Conservation (phyloP, 345 rosid genomes). For the Bretschneidera sinensis region DNA sequence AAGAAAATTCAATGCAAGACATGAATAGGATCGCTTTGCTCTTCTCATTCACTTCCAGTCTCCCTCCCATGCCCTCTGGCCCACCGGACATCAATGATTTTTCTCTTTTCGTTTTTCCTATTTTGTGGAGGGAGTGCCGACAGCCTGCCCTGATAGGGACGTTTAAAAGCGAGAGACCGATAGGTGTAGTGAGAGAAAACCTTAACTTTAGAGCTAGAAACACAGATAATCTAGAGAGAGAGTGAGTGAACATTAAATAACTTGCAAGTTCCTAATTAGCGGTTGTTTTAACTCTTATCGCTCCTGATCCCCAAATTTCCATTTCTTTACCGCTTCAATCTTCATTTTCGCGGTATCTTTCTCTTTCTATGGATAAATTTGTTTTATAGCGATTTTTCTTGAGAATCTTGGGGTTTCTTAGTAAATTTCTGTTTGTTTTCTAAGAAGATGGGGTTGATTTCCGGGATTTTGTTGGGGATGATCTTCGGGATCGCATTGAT, state of each 20-base stretch:
- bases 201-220: too few species aligned
- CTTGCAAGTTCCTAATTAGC: background rate
- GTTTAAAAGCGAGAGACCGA: background rate
- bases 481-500: constrained; percentile 77
- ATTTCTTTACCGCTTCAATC: background rate
- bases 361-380: background rate
- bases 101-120: background rate
- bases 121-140: background rate
- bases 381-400: background rate
- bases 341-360: background rate
- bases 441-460: constrained; percentile 81
- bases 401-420: background rate
- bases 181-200: background rate
- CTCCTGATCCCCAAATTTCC: background rate
- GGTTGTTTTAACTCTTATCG: background rate
- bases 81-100: background rate
- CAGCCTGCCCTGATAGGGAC: background rate
- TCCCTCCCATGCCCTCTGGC: background rate
- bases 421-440: constrained; percentile 12
- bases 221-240: background rate
- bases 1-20: too few species aligned
- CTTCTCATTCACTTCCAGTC: background rate
- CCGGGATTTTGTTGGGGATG: constrained; percentile 81
- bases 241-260: background rate
- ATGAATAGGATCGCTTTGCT: too few species aligned